Evolutionary conservation across 257 asterid genomes (phyloP), one percentile per base, ranked within the genome.

Genomic region (Vinca minor): DNA sequence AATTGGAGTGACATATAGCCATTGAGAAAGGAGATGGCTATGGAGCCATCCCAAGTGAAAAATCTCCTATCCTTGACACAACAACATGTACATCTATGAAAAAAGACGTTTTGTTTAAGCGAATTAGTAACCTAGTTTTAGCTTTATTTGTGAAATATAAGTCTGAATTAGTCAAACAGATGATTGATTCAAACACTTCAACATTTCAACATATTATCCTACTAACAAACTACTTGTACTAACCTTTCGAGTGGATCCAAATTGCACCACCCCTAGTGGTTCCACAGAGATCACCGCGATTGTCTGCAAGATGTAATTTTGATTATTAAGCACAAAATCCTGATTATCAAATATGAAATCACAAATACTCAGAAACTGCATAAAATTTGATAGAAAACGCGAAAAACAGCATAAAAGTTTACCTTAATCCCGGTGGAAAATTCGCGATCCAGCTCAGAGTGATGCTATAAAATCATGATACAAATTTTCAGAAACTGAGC

Each of bases 231-330:
- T 1, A 17, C 42, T 44, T 29, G 25, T 18, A 49, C 83, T 50
- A 69, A 90, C 97, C 95, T 88, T 86, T 23, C 75, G 81, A 63
- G 83, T 76, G 62, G 96, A 91, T 71, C 96, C 98, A 69, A 91
- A 81, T 58, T 91, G 95, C 61, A 86, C 78, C 49, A 88, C 95
- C 23, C 98, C 96, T 69, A 82, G 73, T 1, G 83, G 81, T 69
- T 91, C 95, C 23, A 91, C 83, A 11, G 95, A 77, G 73, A 91
- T 83, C 25, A 91, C 76, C 69, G 82, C 86, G 65, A 86, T 66
- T 53, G 98, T 88, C 98, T 91, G 90, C 71, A 72, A 68, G 71
- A 74, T 9, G 50, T 60, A 25, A 41, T 41, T 31, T 17, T 23
- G 52, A 36, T 73, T 20, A 73, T 56, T 49, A 17, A 49, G 7